These are phyloP conservation scores for Spiraea crenata DNA, from an alignment of 331 rosid genomes.

Conservation along the genomic window DNA sequence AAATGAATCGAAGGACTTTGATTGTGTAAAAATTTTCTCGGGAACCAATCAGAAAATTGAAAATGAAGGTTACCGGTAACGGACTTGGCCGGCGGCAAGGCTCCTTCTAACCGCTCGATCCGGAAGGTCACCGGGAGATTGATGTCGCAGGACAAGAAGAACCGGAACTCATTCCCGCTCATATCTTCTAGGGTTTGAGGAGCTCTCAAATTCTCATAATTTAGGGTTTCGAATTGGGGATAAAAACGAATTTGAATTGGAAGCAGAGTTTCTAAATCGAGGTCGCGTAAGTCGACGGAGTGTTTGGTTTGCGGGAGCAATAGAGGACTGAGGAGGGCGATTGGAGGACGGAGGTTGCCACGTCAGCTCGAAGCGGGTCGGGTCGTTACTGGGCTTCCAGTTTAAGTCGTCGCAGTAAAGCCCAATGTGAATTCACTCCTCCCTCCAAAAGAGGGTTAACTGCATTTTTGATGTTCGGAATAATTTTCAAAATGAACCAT, in stretches of 20 bases:
- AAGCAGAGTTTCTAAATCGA: slow-evolving; percentile 5
- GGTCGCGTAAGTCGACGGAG: neutral
- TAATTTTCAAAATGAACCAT: too few relatives aligned
- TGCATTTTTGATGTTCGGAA: too few relatives aligned
- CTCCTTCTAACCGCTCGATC: slow-evolving; percentile 76
- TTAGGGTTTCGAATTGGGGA: neutral
- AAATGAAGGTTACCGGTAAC: slow-evolving; percentile 34
- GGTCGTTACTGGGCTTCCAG: neutral
- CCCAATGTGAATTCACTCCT: neutral
- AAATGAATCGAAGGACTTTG: neutral
- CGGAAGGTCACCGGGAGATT: slow-evolving; percentile 85
- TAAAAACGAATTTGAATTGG: neutral
- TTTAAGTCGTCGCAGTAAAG: neutral
- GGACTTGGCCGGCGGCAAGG: slow-evolving; percentile 49
- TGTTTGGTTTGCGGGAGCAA: neutral
- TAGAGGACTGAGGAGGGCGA: neutral
- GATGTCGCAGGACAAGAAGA: slow-evolving; percentile 95
- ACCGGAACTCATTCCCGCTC: slow-evolving; percentile 89
- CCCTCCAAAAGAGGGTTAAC: too few relatives aligned
- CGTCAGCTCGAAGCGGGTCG: slow-evolving; percentile 10
- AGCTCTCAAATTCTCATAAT: neutral
- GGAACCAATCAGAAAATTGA: slow-evolving; percentile 12
- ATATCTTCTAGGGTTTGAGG: slow-evolving; percentile 25
- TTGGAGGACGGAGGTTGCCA: neutral
- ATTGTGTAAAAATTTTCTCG: neutral